Percentiles rank a stretch among this genome's conserved stretches.
Conservation (phyloP, 441 rosid genomes). For the Metrosideros polymorpha region DNA sequence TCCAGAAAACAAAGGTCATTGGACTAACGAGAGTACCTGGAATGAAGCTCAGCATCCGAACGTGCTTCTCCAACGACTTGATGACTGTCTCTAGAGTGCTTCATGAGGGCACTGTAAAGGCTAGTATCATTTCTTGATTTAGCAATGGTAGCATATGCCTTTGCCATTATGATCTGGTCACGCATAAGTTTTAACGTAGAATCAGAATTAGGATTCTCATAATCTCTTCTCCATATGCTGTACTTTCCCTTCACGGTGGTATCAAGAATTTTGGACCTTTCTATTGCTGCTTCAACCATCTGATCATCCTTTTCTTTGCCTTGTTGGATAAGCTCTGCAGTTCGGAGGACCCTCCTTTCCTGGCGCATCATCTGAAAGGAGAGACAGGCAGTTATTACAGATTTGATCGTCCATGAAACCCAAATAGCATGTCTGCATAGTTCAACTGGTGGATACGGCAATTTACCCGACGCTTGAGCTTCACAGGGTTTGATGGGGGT, state of each 20-base stretch:
- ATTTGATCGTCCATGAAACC: slow-evolving; percentile 6
- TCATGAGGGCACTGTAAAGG: slow-evolving; percentile 50
- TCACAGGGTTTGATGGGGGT: slow-evolving; percentile 53
- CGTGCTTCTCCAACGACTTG: slow-evolving; percentile 62
- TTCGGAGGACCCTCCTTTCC: slow-evolving; percentile 53
- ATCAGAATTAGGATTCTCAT: slow-evolving; percentile 71
- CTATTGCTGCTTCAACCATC: slow-evolving; percentile 50
- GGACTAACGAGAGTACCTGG: slow-evolving; percentile 36
- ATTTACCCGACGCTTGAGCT: slow-evolving; percentile 70
- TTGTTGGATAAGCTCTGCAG: slow-evolving; percentile 44
- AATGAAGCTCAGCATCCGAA: slow-evolving; percentile 71
- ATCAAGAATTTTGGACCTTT: slow-evolving; percentile 38
- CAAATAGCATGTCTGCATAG: not conserved
- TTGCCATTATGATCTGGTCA: slow-evolving; percentile 93
- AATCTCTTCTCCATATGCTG: slow-evolving; percentile 93
- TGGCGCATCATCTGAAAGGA: slow-evolving; percentile 43
- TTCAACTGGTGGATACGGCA: slow-evolving; percentile 10
- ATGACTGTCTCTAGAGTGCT: slow-evolving; percentile 48
- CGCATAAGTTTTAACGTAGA: slow-evolving; percentile 79
- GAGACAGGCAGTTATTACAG: slow-evolving; percentile 11
- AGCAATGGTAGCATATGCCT: slow-evolving; percentile 85
- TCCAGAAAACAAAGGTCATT: not conserved
- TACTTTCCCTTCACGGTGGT: slow-evolving; percentile 59
- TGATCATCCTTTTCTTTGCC: slow-evolving; percentile 46
- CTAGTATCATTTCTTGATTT: slow-evolving; percentile 44